Base-by-base conservation (phyloP, 345 rosid species). In the Arabidopsis thaliana region DNA sequence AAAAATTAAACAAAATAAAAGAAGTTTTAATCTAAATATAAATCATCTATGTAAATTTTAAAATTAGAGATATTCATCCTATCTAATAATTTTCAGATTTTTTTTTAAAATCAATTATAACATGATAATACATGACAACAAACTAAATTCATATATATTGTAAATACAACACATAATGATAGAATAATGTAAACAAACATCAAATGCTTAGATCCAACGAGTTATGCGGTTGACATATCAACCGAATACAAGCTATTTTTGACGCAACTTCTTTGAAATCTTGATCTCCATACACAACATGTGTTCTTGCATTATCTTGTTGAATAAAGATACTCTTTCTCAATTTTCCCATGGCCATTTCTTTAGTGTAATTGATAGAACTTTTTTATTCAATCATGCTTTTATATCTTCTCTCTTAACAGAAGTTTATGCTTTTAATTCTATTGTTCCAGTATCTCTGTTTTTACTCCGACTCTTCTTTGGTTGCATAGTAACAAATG, bases 281-380 rank as follows among this genome's bases (percentile, higher is more conserved):
- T 59, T 16, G 9, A 37, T 34, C 45, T 14, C 0, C 1, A 16
- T 14, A 8, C 2, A 34, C 72, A 0, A 56, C n/a, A 65, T 65
- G 70, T 32, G 65, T 52, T 2, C 7, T 74, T 28, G 65, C 65
- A 65, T 74, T 74, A 2, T 44, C 78, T 65, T 74, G 72, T 3
- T 57, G 24, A 7, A 57, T 33, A 33, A 33, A 57, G 1, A 57
- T 33, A 33, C 13, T 33, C 23, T 65, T 16, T 40, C n/a, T 0
- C 36, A 28, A 34, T 48, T 14, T 55, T 34, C 34, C 5, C 23
- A 16, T 70, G 55, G 56, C 74, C 74, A 70, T 7, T 44, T 70
- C 23, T 23, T 33, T 28, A 0, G 30, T 16, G 20, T 16, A 10
- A 66, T 66, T n/a, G 34, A 46, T 28, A 66, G 2, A 9, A 66